Conservation (phyloP, 2,329 filamentous ascomycete species). For the Curvularia lunata region DNA sequence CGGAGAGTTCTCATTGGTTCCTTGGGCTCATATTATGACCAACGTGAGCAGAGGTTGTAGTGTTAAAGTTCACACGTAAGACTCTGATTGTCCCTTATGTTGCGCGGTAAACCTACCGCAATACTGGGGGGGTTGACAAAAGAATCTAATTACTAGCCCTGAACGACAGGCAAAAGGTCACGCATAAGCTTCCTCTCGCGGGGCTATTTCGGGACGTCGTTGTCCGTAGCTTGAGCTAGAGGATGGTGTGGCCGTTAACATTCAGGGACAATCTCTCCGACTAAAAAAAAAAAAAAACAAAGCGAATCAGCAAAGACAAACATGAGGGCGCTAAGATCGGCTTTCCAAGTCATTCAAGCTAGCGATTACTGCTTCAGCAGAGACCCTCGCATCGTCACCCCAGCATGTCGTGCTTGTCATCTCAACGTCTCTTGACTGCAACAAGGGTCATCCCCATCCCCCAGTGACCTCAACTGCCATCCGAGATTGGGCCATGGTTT, state of each 20-base stretch:
- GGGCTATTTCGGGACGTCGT: neutral
- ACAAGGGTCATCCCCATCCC: neutral
- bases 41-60: neutral
- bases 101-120: neutral
- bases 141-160: neutral
- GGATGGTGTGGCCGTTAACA: neutral
- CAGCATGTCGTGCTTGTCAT: neutral
- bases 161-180: neutral
- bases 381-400: neutral
- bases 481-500: neutral
- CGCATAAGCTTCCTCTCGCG: neutral
- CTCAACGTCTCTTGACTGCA: neutral
- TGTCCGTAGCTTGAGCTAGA: neutral
- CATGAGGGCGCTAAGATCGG: neutral
- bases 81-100: neutral
- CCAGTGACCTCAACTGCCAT: neutral
- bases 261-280: neutral
- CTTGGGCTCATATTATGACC: neutral
- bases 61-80: neutral
- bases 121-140: neutral
- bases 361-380: neutral
- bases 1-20: neutral
- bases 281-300: neutral
- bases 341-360: neutral
- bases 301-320: neutral